Evolutionary conservation across 2,329 filamentous ascomycete species (phyloP).

Genomic region (Pseudogymnoascus sp.): DNA sequence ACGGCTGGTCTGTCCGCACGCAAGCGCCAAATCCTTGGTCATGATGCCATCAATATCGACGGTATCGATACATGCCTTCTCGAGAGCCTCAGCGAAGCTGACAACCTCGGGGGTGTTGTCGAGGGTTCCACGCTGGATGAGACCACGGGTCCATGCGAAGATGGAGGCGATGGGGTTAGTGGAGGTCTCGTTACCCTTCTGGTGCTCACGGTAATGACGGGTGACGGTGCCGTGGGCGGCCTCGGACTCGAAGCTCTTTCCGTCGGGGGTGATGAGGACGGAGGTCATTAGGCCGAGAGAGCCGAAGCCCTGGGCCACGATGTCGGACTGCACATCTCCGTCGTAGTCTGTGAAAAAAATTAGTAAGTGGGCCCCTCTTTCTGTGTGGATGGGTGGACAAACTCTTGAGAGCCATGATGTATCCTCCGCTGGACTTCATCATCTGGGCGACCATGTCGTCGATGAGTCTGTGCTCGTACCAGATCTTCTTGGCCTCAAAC

Average conservation of each 20-base stretch:
- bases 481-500: conserved; percentile 88
- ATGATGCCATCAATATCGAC: conserved; percentile 93
- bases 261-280: conserved; percentile 91
- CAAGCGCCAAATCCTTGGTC: conserved; percentile 98
- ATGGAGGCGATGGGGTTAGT: conserved; percentile 99
- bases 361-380: background rate
- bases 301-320: conserved; percentile 96
- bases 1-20: conserved; percentile 79
- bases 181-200: conserved; percentile 93
- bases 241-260: conserved; percentile 95
- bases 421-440: conserved; percentile 97
- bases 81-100: conserved; percentile 82
- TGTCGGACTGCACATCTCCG: conserved; percentile 96
- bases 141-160: conserved; percentile 96
- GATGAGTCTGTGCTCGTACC: conserved; percentile 98
- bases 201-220: conserved; percentile 96
- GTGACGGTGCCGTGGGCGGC: conserved; percentile 98
- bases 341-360: conserved; percentile 72
- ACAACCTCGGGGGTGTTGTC: conserved; percentile 89
- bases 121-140: conserved; percentile 86
- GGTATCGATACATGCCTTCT: conserved; percentile 89
- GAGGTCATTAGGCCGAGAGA: conserved; percentile 98
- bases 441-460: conserved; percentile 99
- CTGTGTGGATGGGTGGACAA: conserved; percentile 1
- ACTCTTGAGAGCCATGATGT: conserved; percentile 98